These are phyloP conservation scores for Magnaporthiopsis rhizophila DNA, from an alignment of 2,329 filamentous ascomycete genomes.

Conservation along the genomic window DNA sequence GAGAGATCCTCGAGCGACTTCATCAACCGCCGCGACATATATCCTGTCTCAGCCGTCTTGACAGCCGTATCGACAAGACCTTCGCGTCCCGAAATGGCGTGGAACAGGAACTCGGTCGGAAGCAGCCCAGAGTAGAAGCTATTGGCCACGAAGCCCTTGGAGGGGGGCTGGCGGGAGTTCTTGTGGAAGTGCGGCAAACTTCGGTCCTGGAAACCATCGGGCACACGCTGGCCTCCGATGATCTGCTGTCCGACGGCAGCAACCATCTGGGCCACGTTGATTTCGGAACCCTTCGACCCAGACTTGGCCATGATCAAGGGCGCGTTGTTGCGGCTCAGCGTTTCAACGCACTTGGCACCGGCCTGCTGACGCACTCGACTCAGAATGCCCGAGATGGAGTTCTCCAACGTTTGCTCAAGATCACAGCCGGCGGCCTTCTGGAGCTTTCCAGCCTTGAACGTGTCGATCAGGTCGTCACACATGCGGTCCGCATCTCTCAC, in stretches of 20 bases:
- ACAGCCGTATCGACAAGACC: slow-evolving; percentile 97
- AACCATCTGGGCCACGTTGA: slow-evolving; percentile 99
- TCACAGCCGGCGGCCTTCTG: slow-evolving; percentile 84
- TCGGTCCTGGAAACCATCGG: slow-evolving; percentile 93
- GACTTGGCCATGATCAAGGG: slow-evolving; percentile 96
- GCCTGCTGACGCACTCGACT: slow-evolving; percentile 87
- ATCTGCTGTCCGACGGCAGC: slow-evolving; percentile 96
- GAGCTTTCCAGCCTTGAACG: slow-evolving; percentile 72
- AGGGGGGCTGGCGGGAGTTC: slow-evolving; percentile 81
- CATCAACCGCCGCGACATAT: slow-evolving; percentile 98
- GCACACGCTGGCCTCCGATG: slow-evolving; percentile 86
- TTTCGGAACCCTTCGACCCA: slow-evolving; percentile 91
- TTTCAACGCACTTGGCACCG: slow-evolving; percentile 82
- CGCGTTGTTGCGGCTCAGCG: slow-evolving; percentile 84
- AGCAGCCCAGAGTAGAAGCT: slow-evolving; percentile 92
- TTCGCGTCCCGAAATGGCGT: slow-evolving; percentile 97
- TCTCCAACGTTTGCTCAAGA: slow-evolving; percentile 87
- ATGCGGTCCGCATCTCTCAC: slow-evolving; percentile 71
- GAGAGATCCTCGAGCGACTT: slow-evolving; percentile 95
- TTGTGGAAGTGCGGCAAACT: slow-evolving; percentile 94
- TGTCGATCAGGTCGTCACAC: slow-evolving; percentile 75
- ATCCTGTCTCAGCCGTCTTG: slow-evolving; percentile 97
- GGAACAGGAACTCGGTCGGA: slow-evolving; percentile 92
- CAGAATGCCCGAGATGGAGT: slow-evolving; percentile 80
- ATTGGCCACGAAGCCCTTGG: slow-evolving; percentile 94